These are phyloP conservation scores for Pinus tabuliformis DNA, from an alignment of 75 land plant genomes.

Conservation along the genomic window DNA sequence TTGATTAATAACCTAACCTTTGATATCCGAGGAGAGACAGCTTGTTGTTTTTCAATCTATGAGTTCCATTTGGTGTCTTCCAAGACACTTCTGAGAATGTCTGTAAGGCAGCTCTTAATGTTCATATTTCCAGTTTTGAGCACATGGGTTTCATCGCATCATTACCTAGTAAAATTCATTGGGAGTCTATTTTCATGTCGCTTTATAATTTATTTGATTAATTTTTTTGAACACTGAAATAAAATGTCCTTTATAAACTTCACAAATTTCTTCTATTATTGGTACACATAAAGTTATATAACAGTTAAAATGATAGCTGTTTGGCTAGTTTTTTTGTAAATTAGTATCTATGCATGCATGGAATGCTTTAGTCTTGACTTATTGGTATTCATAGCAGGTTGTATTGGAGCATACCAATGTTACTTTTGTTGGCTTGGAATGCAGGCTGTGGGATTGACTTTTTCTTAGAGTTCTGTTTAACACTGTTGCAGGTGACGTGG, in stretches of 20 bases:
- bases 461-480: neutral
- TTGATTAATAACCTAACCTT: neutral
- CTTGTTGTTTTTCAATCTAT: neutral
- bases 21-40: neutral
- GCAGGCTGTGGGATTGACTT: neutral
- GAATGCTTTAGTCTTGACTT: slow-evolving; percentile 1
- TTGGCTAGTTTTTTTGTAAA: neutral
- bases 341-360: neutral
- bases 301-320: neutral
- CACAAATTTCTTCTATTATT: neutral
- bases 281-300: neutral
- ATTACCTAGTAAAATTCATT: neutral
- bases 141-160: neutral
- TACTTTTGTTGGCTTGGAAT: slow-evolving; percentile 2
- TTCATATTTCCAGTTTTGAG: too few species aligned
- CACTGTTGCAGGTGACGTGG: slow-evolving; percentile 81
- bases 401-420: neutral
- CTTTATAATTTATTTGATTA: too few species aligned
- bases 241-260: too few species aligned
- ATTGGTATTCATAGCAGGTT: neutral
- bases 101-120: too few species aligned
- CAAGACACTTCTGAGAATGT: neutral
- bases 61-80: slow-evolving; percentile 1
- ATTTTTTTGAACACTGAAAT: too few species aligned
- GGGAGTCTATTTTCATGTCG: too few species aligned